phyloP scores from a whole-genome alignment of 306 rosid genomes.

The Vicia sativa region DNA sequence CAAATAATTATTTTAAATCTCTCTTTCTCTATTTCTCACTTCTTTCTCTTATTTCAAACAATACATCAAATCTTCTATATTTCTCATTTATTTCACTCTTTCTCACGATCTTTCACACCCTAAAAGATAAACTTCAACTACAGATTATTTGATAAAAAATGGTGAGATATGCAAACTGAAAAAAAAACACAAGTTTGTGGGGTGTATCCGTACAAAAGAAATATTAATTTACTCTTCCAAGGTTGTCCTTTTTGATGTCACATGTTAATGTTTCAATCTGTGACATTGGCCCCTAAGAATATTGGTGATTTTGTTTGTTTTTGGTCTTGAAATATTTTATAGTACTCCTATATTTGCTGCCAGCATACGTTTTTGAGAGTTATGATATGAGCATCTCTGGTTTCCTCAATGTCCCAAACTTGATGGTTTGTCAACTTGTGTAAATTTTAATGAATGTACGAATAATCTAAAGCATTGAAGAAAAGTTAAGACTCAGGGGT shows the following conservation, averaged over 20 bases:
- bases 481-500: neutral
- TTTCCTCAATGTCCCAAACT: constrained; percentile 14
- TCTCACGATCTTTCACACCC: too few relatives aligned
- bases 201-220: constrained; percentile 31
- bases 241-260: constrained; percentile 60
- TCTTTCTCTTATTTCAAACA: too few relatives aligned
- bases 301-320: constrained; percentile 41
- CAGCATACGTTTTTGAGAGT: constrained; percentile 5
- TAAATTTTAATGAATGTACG: constrained; percentile 33
- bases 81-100: too few relatives aligned
- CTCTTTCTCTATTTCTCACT: too few relatives aligned
- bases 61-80: too few relatives aligned
- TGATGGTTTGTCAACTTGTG: constrained; percentile 44
- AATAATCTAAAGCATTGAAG: constrained; percentile 35
- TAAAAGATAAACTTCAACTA: too few relatives aligned
- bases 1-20: too few relatives aligned
- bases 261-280: constrained; percentile 59
- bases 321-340: constrained; percentile 11
- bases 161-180: too few relatives aligned
- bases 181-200: constrained; percentile 36
- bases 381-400: constrained; percentile 24
- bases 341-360: neutral
- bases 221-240: constrained; percentile 47
- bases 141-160: too few relatives aligned
- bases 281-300: constrained; percentile 40